Evolutionary conservation across 768 basidiomycete genomes (phyloP).

Genomic region (Pisolithus tinctorius): DNA sequence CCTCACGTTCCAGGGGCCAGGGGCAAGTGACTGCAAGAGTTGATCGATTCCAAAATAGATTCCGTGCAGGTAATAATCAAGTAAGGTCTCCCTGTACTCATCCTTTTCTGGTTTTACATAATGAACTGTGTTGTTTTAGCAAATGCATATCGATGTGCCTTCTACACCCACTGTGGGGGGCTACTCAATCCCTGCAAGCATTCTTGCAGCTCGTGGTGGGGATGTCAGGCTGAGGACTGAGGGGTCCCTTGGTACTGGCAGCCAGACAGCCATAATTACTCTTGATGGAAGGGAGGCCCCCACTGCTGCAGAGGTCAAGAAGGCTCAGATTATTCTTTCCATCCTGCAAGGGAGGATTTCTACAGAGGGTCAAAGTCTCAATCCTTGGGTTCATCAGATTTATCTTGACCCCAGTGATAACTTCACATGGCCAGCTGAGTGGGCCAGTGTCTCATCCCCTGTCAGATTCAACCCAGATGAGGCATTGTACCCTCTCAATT

Average conservation of each 20-base stretch:
- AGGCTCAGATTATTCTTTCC: constrained; percentile 22
- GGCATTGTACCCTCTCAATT: too few relatives aligned
- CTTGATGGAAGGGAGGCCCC: constrained; percentile 50
- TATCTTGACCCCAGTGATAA: constrained; percentile 23
- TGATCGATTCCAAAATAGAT: constrained; percentile 24
- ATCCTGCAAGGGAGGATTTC: constrained; percentile 29
- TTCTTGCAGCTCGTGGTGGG: constrained; percentile 9
- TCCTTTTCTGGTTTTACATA: not conserved
- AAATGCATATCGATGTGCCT: constrained; percentile 18
- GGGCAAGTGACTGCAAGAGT: constrained; percentile 12
- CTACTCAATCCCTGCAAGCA: constrained; percentile 17
- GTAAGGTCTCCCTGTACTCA: constrained; percentile 17
- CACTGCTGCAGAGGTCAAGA: constrained; percentile 51
- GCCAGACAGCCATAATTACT: constrained; percentile 30
- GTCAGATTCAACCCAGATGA: constrained; percentile 12
- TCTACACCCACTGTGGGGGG: constrained; percentile 11
- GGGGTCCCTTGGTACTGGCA: constrained; percentile 22
- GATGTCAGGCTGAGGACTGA: constrained; percentile 16
- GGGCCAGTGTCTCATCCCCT: constrained; percentile 12
- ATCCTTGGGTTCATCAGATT: constrained; percentile 33
- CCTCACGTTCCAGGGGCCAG: constrained; percentile 5
- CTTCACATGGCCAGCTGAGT: constrained; percentile 34
- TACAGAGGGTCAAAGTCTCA: constrained; percentile 22
- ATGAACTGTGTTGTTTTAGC: constrained; percentile 6
- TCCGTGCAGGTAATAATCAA: constrained; percentile 29